Evolutionary conservation across 2,329 filamentous ascomycete genomes (phyloP), one percentile per base, ranked within the genome.

Genomic region (Pseudogymnoascus sp.): DNA sequence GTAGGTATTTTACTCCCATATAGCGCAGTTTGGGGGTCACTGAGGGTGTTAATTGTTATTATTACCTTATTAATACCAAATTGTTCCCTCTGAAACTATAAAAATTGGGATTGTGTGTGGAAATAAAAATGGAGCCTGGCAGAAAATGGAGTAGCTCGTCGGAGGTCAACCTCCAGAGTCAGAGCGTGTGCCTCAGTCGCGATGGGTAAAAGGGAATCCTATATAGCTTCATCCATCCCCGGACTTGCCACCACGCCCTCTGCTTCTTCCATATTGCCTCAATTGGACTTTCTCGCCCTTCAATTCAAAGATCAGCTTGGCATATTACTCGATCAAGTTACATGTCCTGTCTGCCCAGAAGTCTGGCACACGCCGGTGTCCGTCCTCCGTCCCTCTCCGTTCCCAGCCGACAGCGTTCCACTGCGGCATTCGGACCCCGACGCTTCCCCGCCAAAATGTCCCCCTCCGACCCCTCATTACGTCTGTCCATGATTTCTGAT

Each of bases 401-500:
- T 37, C 29, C 8, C 29, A 59, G 53, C 33, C 53, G 33, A 33
- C 53, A 33, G 2, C 29, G 53, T 37, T 59, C 53, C 33, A 33
- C 29, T 37, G 53, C 53, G 53, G 53, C 33, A 33, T 47, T 47
- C 42, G 42, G 42, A 24, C 29, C 53, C 53, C 53, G 53, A 33
- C 11, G 53, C 53, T 37, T 59, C 53, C 53, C 53, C 53, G 53
- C 53, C 53, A 59, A 56, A 26, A 26, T 59, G 53, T 33, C n/a
- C 33, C 53, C 53, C 53, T 37, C 29, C 53, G 7, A 59, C 53
- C 53, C 53, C 53, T 59, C 53, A 59, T 37, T 59, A 59, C 53
- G 53, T 59, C 53, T 47, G 42, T 26, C 42, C 21, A 47, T 47
- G 42, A 47, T 47, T 47, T 47, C 42, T 14, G 42, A 26, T 6